phyloP scores from a whole-genome alignment of 2,329 filamentous ascomycete species.

The Escovopsis sp. region DNA sequence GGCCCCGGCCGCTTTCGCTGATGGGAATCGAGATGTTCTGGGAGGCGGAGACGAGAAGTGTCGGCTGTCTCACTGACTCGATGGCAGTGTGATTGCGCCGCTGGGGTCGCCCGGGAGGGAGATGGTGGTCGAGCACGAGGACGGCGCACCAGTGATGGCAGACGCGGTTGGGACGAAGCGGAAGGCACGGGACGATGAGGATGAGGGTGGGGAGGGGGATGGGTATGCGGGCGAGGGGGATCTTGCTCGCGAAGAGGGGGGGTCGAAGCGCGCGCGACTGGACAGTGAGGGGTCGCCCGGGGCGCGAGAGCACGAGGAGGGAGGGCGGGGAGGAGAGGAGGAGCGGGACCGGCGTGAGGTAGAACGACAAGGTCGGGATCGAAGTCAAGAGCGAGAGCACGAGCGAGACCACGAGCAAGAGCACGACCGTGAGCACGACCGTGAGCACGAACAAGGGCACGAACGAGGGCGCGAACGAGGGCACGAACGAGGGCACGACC shows the following conservation, averaged over 20 bases:
- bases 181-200: slow-evolving; percentile 12
- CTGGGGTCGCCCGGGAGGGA: slow-evolving; percentile 1
- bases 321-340: no score
- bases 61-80: no score
- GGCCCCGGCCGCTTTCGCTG: no score
- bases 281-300: slow-evolving; percentile 10
- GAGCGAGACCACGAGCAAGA: no score
- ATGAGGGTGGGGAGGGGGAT: slow-evolving; percentile 8
- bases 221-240: slow-evolving; percentile 10
- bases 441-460: no score
- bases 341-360: no score
- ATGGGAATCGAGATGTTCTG: no score
- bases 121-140: not conserved
- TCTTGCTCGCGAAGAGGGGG: slow-evolving; percentile 7
- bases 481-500: not conserved
- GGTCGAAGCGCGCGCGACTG: slow-evolving; percentile 13
- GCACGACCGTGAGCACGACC: no score
- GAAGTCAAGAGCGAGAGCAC: no score
- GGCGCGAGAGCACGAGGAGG: no score
- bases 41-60: not conserved
- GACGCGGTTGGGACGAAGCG: slow-evolving; percentile 12
- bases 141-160: not conserved
- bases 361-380: no score
- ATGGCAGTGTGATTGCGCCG: slow-evolving; percentile 1
- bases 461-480: slow-evolving; percentile 1